Base-by-base conservation (phyloP, 768 basidiomycete genomes). In the Porpolomopsis calyptriformis region DNA sequence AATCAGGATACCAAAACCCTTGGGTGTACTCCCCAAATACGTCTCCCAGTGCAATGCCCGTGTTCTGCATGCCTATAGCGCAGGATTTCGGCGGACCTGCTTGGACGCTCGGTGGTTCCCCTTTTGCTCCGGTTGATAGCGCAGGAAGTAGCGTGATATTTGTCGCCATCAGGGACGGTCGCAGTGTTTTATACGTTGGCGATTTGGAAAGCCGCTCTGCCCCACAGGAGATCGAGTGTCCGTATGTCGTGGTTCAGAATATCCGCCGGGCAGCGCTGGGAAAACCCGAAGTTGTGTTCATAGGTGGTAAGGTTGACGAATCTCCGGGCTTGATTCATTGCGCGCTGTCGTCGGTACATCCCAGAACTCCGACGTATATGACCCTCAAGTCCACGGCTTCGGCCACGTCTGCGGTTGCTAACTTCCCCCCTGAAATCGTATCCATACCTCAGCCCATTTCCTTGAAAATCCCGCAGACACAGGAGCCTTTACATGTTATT, bases 1-100 rank as follows among this genome's bases (percentile, higher is more conserved):
- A 68, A 45, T 74, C 76, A 12, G 82, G 81, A 0, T 88, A 71
- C 56, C 69, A 74, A 47, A 84, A 87, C 54, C 80, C 86, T 0
- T 85, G 76, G 71, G 67, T 55, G 19, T 80, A 73, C 20, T 20
- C 52, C 2, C 55, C 63, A 4, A 61, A 62, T 12, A 58, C 61
- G 8, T 54, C 63, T 3, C 60, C 62, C 11, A 58, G 60, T 7
- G 52, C 65, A 4, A 40, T 57, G 0, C 57, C 76, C 0, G 55
- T 74, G 12, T 69, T 82, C 29, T 51, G 64, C 2, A 41, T 56
- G 24, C 64, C 77, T 1, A 53, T 79, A 18, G 40, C 58, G 0
- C 67, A 80, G 45, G 83, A 84, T 52, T 80, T 82, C 55, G 71
- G 71, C 3, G 53, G 55, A 6, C 77, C 81, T 3, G 61, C 67